Conservation (phyloP, 352 stramenopile genomes). For the Globisporangium megalacanthum region DNA sequence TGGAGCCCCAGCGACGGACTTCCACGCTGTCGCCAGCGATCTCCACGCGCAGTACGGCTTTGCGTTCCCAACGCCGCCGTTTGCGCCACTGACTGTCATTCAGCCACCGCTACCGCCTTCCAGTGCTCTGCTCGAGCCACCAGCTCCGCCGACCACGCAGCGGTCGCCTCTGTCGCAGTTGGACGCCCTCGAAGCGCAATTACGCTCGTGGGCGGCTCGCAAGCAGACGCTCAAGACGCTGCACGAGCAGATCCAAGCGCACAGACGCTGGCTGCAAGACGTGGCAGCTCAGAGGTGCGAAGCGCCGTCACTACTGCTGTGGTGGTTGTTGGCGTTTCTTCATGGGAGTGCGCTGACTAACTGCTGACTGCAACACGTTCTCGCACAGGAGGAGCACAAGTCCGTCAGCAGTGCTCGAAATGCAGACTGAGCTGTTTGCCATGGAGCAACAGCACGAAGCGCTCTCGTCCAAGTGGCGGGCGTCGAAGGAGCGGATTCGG, state of each 20-base stretch:
- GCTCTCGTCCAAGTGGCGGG: constrained; percentile 5
- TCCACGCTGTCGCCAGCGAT: neutral
- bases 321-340: neutral
- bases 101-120: neutral
- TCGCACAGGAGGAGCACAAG: neutral
- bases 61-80: constrained; percentile 8
- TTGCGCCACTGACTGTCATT: neutral
- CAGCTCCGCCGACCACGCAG: neutral
- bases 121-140: neutral
- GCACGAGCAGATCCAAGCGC: constrained; percentile 3
- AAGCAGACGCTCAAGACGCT: constrained; percentile 8
- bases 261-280: constrained; percentile 2
- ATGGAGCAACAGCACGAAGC: constrained; percentile 11
- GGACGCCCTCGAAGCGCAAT: constrained; percentile 10
- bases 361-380: neutral
- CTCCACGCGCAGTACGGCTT: constrained; percentile 10
- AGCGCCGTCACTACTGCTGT: too few relatives aligned
- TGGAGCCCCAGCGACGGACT: neutral
- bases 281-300: constrained; percentile 1
- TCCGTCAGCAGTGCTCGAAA: neutral
- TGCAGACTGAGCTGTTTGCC: constrained; percentile 5
- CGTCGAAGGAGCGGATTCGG: constrained; percentile 10
- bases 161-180: constrained; percentile 3
- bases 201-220: constrained; percentile 5
- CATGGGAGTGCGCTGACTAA: neutral